Percentiles rank a stretch among this genome's conserved stretches.
These are phyloP conservation scores for Mycothermus thermophilus DNA, from an alignment of 495 filamentous ascomycete genomes.

Conservation along the genomic window DNA sequence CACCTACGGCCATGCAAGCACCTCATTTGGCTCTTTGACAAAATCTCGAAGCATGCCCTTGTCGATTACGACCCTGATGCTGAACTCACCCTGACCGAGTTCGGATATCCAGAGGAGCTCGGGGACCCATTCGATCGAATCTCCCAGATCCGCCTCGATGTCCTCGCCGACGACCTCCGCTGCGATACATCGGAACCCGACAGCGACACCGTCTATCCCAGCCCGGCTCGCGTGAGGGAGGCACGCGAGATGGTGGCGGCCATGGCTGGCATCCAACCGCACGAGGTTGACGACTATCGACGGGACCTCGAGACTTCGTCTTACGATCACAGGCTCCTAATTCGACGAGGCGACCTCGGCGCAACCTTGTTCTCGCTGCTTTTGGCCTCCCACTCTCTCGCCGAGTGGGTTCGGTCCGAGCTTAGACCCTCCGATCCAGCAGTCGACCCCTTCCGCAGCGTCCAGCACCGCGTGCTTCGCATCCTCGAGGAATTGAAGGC, in stretches of 20 bases:
- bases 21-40: conserved; percentile 35
- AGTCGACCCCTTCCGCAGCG: conserved; percentile 26
- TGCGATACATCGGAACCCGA: conserved; percentile 27
- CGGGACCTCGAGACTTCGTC: conserved; percentile 22
- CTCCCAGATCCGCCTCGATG: conserved; percentile 29
- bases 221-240: conserved; percentile 22
- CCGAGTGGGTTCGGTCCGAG: conserved; percentile 26
- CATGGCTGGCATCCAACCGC: conserved; percentile 22
- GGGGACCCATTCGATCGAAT: conserved; percentile 30
- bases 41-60: conserved; percentile 26
- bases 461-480: conserved; percentile 25
- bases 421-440: conserved; percentile 24
- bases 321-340: conserved; percentile 8
- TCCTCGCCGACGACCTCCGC: conserved; percentile 30
- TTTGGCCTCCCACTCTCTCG: conserved; percentile 30
- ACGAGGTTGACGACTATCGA: conserved; percentile 22
- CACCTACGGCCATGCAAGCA: conserved; percentile 29
- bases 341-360: conserved; percentile 29
- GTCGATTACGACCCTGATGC: conserved; percentile 22
- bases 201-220: conserved; percentile 13
- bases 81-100: conserved; percentile 20
- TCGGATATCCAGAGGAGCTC: conserved; percentile 28
- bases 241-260: conserved; percentile 32
- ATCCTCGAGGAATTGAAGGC: conserved; percentile 25
- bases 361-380: conserved; percentile 35